Percentiles rank a stretch among this genome's conserved stretches.
These are phyloP conservation scores for Zygosaccharomyces sapae DNA, from an alignment of 1,139 yeast species.

Conservation along the genomic window DNA sequence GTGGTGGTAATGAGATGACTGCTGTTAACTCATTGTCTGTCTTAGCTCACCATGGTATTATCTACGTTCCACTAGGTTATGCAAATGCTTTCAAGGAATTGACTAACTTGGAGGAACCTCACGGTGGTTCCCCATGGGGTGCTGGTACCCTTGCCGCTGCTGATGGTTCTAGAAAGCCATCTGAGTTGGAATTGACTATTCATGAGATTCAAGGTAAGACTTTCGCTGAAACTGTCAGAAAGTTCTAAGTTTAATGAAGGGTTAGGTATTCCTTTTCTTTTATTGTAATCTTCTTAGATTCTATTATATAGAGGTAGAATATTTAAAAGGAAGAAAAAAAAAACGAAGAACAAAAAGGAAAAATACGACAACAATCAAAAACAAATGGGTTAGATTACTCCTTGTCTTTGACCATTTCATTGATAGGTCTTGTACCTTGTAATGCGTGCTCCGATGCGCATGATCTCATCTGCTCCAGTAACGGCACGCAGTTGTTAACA, in stretches of 20 bases:
- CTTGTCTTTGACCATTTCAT: constrained; percentile 16
- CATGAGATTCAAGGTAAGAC: constrained; percentile 57
- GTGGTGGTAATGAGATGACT: constrained; percentile 80
- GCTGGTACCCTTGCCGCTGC: constrained; percentile 77
- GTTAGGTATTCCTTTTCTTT: too few species aligned
- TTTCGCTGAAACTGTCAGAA: constrained; percentile 42
- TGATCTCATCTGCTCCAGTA: constrained; percentile 20
- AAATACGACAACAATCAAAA: too few species aligned
- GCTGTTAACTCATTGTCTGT: constrained; percentile 60
- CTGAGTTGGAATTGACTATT: constrained; percentile 59
- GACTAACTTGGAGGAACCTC: constrained; percentile 61
- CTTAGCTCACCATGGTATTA: constrained; percentile 74
- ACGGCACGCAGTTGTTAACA: constrained; percentile 23
- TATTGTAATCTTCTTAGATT: too few species aligned
- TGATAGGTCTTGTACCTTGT: constrained; percentile 20
- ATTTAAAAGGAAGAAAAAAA: background rate
- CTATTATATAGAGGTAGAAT: too few species aligned
- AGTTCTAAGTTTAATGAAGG: constrained; percentile 14
- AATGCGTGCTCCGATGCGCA: constrained; percentile 23
- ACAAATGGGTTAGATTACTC: background rate
- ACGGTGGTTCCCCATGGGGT: constrained; percentile 88
- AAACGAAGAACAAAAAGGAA: background rate
- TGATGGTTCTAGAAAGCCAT: constrained; percentile 75
- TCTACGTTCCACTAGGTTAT: constrained; percentile 78
- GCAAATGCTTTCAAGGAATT: constrained; percentile 55